Percentiles rank a stretch among this genome's conserved stretches.
Conservation (phyloP, 305 asterid genomes). For the Stenogyne calaminthoides region DNA sequence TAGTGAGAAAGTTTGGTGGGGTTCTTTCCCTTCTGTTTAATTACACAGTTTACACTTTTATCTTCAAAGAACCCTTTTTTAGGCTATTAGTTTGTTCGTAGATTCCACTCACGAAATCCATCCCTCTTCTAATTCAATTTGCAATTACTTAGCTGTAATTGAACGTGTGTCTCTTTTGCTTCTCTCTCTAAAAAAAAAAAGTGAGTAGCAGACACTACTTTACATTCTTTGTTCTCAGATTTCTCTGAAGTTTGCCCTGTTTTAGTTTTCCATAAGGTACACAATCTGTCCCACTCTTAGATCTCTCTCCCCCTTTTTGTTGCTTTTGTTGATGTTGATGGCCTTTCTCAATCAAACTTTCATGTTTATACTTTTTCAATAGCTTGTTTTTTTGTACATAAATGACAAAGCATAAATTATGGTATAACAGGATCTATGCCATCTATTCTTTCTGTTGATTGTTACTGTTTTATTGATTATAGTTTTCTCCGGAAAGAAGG, state of each 20-base stretch:
- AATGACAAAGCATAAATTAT: neutral
- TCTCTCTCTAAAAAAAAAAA: constrained; percentile 20
- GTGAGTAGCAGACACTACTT: neutral
- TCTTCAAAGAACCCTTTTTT: constrained; percentile 1
- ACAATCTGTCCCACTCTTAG: neutral
- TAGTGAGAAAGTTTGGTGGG: constrained; percentile 20
- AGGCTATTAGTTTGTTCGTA: constrained; percentile 22
- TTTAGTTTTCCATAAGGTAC: constrained; percentile 24
- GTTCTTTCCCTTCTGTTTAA: constrained; percentile 9
- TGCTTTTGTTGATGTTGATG: constrained; percentile 29
- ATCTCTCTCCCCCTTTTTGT: neutral
- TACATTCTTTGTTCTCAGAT: constrained; percentile 2
- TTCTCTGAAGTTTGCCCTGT: constrained; percentile 11
- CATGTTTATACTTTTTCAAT: neutral
- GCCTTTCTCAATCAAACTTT: neutral
- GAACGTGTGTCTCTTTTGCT: constrained; percentile 18
- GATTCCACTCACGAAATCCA: constrained; percentile 24
- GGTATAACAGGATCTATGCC: constrained; percentile 28
- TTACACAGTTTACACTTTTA: constrained; percentile 6
- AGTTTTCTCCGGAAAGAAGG: constrained; percentile 11
- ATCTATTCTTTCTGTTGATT: constrained; percentile 26
- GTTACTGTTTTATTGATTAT: constrained; percentile 27
- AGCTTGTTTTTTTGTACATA: constrained; percentile 2
- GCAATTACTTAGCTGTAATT: constrained; percentile 31
- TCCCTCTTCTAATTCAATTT: constrained; percentile 3